Base-by-base conservation (phyloP, 257 asterid genomes). In the Penstemon newberryi region DNA sequence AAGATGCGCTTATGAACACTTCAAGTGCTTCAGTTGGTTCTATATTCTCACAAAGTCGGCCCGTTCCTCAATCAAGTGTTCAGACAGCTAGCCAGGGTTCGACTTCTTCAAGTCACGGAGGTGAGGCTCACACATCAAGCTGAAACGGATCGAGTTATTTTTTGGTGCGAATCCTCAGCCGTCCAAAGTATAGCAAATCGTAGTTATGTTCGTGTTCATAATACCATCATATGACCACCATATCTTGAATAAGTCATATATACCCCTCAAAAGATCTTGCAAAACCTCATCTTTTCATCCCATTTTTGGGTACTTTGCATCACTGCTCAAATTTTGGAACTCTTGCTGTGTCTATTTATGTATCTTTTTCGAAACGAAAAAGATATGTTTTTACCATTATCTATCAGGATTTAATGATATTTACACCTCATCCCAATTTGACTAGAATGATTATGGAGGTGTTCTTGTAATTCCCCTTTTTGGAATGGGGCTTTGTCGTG, bases 101-200 rank as follows among this genome's bases (percentile, higher is more conserved):
- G 18, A 65, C 68, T 66, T 54, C 71, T 74, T 19, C 70, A 38
- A 67, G 57, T 54, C 81, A 64, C 9, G 82, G 87, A 69, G 78
- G 82, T 62, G 90, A 77, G 84, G 70, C 72, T 72, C 83, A 49
- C 74, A 60, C 84, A 43, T 85, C 96, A 61, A 85, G 79, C 82
- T 85, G 82, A 86, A 72, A 61, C n/a, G 41, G 49, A 57, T 54
- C 39, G 62, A 53, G 74, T 51, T 45, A 18, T 72, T 65, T 82
- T 77, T 77, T 83, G 78, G 82, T 78, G 78, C 79, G 73, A 74
- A 67, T 73, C 76, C 52, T 67, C 72, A 61, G 58, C 72, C 77
- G 36, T 59, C 74, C 85, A 73, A 67, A 25, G 65, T 76, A 72
- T 69, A 79, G 80, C 78, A 70, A 73, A 47, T 70, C 56, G 57